phyloP scores from a whole-genome alignment of 805 yeast species.

The Pichia cabralensis region DNA sequence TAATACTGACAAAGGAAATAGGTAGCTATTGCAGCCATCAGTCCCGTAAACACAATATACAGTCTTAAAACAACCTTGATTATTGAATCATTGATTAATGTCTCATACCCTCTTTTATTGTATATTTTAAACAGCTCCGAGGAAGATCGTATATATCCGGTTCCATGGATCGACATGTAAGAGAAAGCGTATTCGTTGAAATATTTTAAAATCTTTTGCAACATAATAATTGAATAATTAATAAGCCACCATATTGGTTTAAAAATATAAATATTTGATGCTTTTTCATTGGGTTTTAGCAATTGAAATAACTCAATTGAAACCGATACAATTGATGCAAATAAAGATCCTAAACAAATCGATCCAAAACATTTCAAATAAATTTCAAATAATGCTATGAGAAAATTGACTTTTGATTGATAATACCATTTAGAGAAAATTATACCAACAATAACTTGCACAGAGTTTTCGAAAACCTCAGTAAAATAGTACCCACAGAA shows the following conservation, averaged over 20 bases:
- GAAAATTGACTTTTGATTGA: constrained; percentile 57
- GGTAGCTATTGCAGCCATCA: constrained; percentile 36
- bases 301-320: constrained; percentile 2
- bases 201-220: constrained; percentile 9
- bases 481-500: constrained; percentile 79
- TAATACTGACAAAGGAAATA: no score
- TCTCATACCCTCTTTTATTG: constrained; percentile 70
- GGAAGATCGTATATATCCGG: constrained; percentile 61
- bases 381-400: constrained; percentile 62
- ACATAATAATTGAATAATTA: background rate
- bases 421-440: constrained; percentile 90
- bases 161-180: constrained; percentile 77
- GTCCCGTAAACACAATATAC: constrained; percentile 58
- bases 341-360: constrained; percentile 66
- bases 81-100: constrained; percentile 73
- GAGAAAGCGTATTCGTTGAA: constrained; percentile 83
- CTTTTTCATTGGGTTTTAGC: background rate
- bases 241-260: constrained; percentile 2
- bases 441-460: constrained; percentile 77
- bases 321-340: constrained; percentile 60
- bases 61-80: constrained; percentile 67
- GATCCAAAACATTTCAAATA: constrained; percentile 82
- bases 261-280: background rate
- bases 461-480: constrained; percentile 69
- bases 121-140: constrained; percentile 69